Evolutionary conservation across 83 land plant species (phyloP), one percentile per base, ranked within the genome.

Genomic region (Picea abies): DNA sequence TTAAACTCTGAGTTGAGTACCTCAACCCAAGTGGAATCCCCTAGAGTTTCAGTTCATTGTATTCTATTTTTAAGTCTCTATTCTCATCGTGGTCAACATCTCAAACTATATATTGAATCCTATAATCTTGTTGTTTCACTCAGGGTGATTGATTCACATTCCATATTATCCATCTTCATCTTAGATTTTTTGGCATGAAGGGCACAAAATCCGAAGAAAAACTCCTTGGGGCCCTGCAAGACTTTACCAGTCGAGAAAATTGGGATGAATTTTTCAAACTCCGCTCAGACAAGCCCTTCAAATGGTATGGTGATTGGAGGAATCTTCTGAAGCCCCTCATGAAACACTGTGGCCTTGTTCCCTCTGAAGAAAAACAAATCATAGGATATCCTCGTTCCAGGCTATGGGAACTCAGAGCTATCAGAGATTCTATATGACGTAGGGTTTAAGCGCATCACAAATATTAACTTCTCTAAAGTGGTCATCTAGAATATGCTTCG

Each of bases 221-320:
- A 44, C 83, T 93, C 5, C 84, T 93, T 19, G 68, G 83, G 26
- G 89, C 90, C 4, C 85, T 93, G 26, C 88, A 85, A 11, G 98
- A 94, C 78, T 95, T 95, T 88, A 90, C 93, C 10, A 92, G 91
- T 83, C 86, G 84, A 39, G 89, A 93, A 63, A 92, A 90, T 80
- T 97, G 99, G 96, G 98, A 97, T 85, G 83, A 87, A 3, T 97
- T 95, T 87, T 95, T 95, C 89, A 82, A 85, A 79, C 78, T 89
- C 65, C 72, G 88, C 81, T 62, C 80, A 35, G 92, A 87, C 47
- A 91, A 87, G 73, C 80, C 95, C 39, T 93, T 95, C 82, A 98
- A 97, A 87, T 97, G 99, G 99, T 95, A 95, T 78, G 94, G 90
- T 63, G 93, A 92, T 66, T 97, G 98, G 96, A 63, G 88, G 7